Evolutionary conservation across 192 early-diverging fungal species (phyloP).

Genomic region (Dispira simplex): DNA sequence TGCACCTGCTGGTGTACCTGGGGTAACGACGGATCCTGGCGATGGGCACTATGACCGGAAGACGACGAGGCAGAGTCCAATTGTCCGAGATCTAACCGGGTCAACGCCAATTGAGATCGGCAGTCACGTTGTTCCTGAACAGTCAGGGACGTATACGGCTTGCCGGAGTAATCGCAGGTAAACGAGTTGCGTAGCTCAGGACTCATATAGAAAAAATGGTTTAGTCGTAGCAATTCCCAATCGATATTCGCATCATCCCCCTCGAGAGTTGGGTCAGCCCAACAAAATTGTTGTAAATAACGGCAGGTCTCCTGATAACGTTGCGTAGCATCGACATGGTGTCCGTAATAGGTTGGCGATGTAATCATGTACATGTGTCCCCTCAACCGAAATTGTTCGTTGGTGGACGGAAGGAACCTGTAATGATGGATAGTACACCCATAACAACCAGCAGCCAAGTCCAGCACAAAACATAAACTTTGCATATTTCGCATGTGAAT

Average conservation of each 20-base stretch:
- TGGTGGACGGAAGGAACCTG: not conserved
- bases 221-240: constrained; percentile 2
- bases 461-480: not conserved
- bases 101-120: not conserved
- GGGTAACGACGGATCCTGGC: too few relatives aligned
- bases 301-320: not conserved
- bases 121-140: not conserved
- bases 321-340: not conserved
- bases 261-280: not conserved
- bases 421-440: not conserved
- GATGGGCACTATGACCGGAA: not conserved
- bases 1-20: too few relatives aligned
- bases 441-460: not conserved
- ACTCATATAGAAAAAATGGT: not conserved
- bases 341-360: constrained; percentile 5
- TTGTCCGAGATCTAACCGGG: not conserved
- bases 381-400: constrained; percentile 4
- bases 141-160: not conserved
- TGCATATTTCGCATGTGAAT: not conserved
- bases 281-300: not conserved
- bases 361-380: constrained; percentile 7
- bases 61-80: not conserved
- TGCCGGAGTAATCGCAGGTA: constrained; percentile 2
- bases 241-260: not conserved
- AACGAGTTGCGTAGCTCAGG: not conserved